These are phyloP conservation scores for Melaleuca alternifolia DNA, from an alignment of 345 rosid genomes.

Conservation along the genomic window DNA sequence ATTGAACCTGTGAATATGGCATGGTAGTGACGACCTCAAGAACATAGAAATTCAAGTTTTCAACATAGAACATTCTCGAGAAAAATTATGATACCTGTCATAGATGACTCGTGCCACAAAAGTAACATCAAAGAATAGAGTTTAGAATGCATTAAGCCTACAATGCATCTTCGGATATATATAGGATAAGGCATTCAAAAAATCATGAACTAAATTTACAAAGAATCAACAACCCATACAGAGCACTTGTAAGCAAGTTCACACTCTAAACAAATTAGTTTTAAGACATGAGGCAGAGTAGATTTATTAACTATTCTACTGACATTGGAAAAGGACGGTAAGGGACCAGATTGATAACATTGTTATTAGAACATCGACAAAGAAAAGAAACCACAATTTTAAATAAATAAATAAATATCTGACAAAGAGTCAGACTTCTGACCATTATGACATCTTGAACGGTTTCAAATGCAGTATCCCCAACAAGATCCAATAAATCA, in stretches of 20 bases:
- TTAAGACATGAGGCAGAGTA: neutral
- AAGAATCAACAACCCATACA: neutral
- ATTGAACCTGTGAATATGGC: neutral
- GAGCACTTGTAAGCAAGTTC: neutral
- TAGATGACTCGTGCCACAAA: neutral
- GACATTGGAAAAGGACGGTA: neutral
- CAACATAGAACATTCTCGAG: neutral
- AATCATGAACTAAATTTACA: neutral
- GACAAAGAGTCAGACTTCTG: neutral
- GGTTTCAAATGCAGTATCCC: conserved; percentile 85
- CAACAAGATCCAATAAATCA: conserved; percentile 85
- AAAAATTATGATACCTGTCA: neutral
- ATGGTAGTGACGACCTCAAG: neutral
- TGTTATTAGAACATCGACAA: neutral
- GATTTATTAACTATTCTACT: neutral
- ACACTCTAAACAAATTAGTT: neutral
- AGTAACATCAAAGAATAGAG: neutral
- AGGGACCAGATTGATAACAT: neutral
- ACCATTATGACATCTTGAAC: conserved; percentile 83
- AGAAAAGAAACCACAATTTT: neutral
- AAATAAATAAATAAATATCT: conserved; percentile 6
- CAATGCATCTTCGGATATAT: neutral
- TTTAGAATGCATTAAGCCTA: neutral
- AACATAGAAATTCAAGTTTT: neutral
- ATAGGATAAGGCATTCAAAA: neutral